phyloP scores from a whole-genome alignment of 176 grass and related monocot genomes.

The Carex kokanica region DNA sequence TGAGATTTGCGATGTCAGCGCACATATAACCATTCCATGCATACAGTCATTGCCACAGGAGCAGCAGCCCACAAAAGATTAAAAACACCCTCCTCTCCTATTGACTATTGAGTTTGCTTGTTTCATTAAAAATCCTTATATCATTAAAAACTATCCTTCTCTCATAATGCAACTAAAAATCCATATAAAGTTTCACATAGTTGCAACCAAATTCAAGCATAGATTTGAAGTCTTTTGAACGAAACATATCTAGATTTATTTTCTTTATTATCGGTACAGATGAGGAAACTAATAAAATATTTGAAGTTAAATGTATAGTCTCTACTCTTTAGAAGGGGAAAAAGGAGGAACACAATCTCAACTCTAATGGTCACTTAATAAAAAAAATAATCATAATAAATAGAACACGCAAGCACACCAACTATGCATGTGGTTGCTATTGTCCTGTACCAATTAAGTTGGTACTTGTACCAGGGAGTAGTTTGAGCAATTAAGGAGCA shows the following conservation, averaged over 20 bases:
- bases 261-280: background rate
- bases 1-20: too few relatives aligned
- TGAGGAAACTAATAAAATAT: background rate
- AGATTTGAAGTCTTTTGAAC: background rate
- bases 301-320: background rate
- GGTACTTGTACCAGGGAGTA: constrained; percentile 20
- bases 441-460: constrained; percentile 6
- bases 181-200: background rate
- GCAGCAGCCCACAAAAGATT: background rate
- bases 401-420: background rate
- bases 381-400: background rate
- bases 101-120: background rate
- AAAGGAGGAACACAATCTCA: too few relatives aligned
- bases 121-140: background rate
- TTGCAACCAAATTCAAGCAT: background rate
- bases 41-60: background rate
- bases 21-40: too few relatives aligned
- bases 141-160: background rate
- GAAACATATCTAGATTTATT: background rate
- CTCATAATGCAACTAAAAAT: background rate
- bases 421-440: constrained; percentile 24
- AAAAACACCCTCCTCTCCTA: background rate
- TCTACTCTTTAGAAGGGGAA: too few relatives aligned
- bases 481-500: constrained; percentile 24
- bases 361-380: too few relatives aligned